Conservation (phyloP, 495 filamentous ascomycete species). For the Penicillium desertorum region DNA sequence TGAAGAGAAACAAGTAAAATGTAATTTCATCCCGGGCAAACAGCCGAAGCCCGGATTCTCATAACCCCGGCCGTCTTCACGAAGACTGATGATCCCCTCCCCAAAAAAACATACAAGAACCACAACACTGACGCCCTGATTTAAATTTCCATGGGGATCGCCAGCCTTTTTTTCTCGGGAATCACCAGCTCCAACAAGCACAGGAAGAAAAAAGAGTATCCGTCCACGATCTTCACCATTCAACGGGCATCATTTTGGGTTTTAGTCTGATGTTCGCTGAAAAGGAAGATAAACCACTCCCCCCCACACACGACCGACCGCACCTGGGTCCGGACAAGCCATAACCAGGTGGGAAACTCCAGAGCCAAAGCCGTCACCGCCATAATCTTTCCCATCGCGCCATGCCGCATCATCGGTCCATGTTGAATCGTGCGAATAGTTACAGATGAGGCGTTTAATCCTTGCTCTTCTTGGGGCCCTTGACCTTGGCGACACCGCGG, state of each 20-base stretch:
- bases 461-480: conserved; percentile 77
- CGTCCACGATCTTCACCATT: conserved; percentile 15
- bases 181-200: conserved; percentile 20
- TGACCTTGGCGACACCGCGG: conserved; percentile 87
- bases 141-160: conserved; percentile 23
- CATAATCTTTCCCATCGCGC: conserved; percentile 26
- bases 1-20: conserved; percentile 32
- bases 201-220: conserved; percentile 17
- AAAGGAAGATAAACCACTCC: conserved; percentile 15
- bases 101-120: conserved; percentile 23
- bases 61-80: conserved; percentile 31
- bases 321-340: conserved; percentile 18
- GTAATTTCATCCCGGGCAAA: conserved; percentile 33
- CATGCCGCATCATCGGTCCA: conserved; percentile 20
- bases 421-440: conserved; percentile 21
- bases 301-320: conserved; percentile 25
- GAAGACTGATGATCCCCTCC: conserved; percentile 25
- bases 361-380: conserved; percentile 25
- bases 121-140: conserved; percentile 31
- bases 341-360: conserved; percentile 21
- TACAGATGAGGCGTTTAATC: conserved; percentile 40
- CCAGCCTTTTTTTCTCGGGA: conserved; percentile 18
- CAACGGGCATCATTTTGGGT: conserved; percentile 18
- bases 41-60: conserved; percentile 34
- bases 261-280: conserved; percentile 19